Evolutionary conservation across 2,329 filamentous ascomycete genomes (phyloP).

Genomic region (Xylaria sp.): DNA sequence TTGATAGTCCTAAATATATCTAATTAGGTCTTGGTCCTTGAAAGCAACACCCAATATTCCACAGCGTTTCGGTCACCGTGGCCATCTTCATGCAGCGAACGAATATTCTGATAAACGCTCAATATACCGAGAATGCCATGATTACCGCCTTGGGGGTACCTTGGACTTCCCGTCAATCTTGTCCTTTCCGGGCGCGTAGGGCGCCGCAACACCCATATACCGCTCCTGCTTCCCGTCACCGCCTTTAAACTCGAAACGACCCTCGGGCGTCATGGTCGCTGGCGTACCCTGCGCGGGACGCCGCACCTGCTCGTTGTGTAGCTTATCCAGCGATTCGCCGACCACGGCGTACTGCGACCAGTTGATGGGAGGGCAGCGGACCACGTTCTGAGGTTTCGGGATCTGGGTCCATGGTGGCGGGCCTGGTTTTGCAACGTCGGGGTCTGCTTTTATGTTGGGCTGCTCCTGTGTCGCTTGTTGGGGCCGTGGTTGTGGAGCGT

Average conservation of each 20-base stretch:
- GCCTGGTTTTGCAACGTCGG: not conserved
- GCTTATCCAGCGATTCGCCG: conserved; percentile 81
- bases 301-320: conserved; percentile 81
- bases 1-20: not conserved
- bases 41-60: not conserved
- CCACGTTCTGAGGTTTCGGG: conserved; percentile 81
- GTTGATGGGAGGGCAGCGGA: conserved; percentile 89
- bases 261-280: conserved; percentile 55
- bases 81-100: not conserved
- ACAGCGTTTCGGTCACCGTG: too few relatives aligned
- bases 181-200: conserved; percentile 65
- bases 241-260: conserved; percentile 61
- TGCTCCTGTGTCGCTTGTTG: conserved; percentile 10
- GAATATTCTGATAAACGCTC: not conserved
- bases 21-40: too few relatives aligned
- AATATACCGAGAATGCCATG: not conserved
- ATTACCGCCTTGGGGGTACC: conserved; percentile 45
- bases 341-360: conserved; percentile 96
- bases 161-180: conserved; percentile 54
- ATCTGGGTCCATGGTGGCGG: conserved; percentile 67
- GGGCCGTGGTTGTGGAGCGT: not conserved
- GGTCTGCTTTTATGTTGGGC: conserved; percentile 9
- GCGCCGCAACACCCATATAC: conserved; percentile 64
- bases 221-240: conserved; percentile 54
- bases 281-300: conserved; percentile 69